Conservation (phyloP, 352 stramenopile species). For the Pythium aristosporum region DNA sequence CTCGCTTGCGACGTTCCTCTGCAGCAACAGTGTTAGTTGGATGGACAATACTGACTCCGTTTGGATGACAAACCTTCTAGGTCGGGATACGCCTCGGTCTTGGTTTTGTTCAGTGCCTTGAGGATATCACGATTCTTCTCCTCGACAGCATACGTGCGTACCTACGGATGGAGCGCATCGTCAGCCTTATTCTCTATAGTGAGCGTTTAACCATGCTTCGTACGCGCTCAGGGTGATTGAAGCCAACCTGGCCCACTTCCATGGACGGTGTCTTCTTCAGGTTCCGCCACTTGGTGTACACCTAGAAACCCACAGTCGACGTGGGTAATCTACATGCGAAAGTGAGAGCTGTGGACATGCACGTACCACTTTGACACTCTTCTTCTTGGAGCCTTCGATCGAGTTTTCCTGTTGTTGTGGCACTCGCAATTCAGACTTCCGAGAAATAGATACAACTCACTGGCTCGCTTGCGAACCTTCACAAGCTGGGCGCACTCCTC, state of each 20-base stretch:
- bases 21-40: not conserved
- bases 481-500: conserved; percentile 91
- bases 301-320: conserved; percentile 29
- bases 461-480: conserved; percentile 53
- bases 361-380: conserved; percentile 80
- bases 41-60: not conserved
- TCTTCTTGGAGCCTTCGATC: conserved; percentile 93
- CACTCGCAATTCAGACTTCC: not conserved
- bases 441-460: not conserved
- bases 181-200: not conserved
- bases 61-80: conserved; percentile 52
- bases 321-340: not conserved
- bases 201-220: not conserved
- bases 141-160: conserved; percentile 66
- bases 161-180: conserved; percentile 25
- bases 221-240: conserved; percentile 69
- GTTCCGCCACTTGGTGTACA: conserved; percentile 94
- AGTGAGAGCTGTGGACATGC: not conserved
- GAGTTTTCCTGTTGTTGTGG: conserved; percentile 76
- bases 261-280: conserved; percentile 89
- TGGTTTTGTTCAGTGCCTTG: conserved; percentile 87
- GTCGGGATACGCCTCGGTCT: conserved; percentile 70
- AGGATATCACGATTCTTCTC: conserved; percentile 88
- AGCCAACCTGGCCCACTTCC: conserved; percentile 91
- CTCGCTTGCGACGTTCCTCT: conserved; percentile 66